Evolutionary conservation across 1,284 basidiomycete genomes (phyloP).

Genomic region (Cystobasidiaceae sp.): DNA sequence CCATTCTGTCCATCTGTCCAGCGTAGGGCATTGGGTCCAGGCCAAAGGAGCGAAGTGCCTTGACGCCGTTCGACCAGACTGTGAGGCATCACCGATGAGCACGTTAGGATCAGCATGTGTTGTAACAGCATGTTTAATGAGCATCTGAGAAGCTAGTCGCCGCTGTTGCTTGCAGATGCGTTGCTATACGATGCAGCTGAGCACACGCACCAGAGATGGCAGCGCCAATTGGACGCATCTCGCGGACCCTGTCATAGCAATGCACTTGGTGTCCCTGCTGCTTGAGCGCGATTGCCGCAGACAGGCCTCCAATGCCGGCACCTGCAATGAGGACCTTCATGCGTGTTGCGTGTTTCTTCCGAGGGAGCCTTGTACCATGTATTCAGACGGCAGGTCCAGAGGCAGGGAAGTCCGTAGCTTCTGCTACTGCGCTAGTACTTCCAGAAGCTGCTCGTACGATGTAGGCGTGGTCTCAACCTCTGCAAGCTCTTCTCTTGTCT

Average conservation of each 20-base stretch:
- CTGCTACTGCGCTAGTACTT: too few relatives aligned
- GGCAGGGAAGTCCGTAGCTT: too few relatives aligned
- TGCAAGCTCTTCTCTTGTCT: too few relatives aligned
- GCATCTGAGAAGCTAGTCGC: not conserved
- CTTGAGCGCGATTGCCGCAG: slow-evolving; percentile 27
- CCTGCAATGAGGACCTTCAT: slow-evolving; percentile 31
- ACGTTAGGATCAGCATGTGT: not conserved
- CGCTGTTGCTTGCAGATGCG: too few relatives aligned
- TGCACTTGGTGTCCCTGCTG: slow-evolving; percentile 23
- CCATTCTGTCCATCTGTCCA: slow-evolving; percentile 30
- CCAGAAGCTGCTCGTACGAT: too few relatives aligned
- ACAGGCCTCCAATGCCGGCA: slow-evolving; percentile 28
- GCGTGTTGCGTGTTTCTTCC: too few relatives aligned
- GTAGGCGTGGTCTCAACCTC: too few relatives aligned
- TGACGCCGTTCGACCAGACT: slow-evolving; percentile 31
- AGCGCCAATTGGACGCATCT: slow-evolving; percentile 30
- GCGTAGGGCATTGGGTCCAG: slow-evolving; percentile 26
- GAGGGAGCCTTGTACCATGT: too few relatives aligned
- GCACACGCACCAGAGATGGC: slow-evolving; percentile 19
- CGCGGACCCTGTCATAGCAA: slow-evolving; percentile 24
- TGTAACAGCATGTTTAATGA: not conserved
- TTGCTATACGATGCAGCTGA: not conserved
- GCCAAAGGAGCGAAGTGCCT: slow-evolving; percentile 24
- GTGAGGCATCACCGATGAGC: not conserved
- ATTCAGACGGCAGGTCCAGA: too few relatives aligned